phyloP scores from a whole-genome alignment of 2,329 filamentous ascomycete genomes.

The Claviceps digitariae region DNA sequence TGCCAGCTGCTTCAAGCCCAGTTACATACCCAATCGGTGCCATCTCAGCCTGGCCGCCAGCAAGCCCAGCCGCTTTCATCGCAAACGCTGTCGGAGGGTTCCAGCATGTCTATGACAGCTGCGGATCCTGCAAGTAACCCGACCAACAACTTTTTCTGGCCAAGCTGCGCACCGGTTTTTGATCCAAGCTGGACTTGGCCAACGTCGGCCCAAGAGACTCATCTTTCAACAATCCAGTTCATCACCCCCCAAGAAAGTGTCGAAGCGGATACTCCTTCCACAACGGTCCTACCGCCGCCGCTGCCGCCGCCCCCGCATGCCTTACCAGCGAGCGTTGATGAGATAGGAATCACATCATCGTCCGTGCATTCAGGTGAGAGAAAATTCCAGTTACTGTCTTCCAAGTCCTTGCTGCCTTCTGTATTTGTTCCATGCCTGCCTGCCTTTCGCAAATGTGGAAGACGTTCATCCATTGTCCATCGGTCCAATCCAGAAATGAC shows the following conservation, averaged over 20 bases:
- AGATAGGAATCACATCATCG: background rate
- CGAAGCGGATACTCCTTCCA: background rate
- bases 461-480: background rate
- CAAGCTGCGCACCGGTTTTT: background rate
- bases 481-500: background rate
- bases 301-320: background rate
- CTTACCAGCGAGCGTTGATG: background rate
- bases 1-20: background rate
- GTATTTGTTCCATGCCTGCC: background rate
- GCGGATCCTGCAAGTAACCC: background rate
- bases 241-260: background rate
- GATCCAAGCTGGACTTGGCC: slow-evolving; percentile 7
- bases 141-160: background rate
- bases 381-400: background rate
- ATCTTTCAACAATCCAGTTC: background rate
- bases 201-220: background rate
- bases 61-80: background rate
- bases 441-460: background rate
- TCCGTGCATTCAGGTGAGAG: slow-evolving; percentile 1
- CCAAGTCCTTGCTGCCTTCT: background rate
- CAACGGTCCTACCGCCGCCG: background rate
- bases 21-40: background rate
- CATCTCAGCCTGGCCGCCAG: background rate
- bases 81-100: background rate
- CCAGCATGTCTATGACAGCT: background rate